Base-by-base conservation (phyloP, 177 flowering plant species). In the Vitis hybrid region DNA sequence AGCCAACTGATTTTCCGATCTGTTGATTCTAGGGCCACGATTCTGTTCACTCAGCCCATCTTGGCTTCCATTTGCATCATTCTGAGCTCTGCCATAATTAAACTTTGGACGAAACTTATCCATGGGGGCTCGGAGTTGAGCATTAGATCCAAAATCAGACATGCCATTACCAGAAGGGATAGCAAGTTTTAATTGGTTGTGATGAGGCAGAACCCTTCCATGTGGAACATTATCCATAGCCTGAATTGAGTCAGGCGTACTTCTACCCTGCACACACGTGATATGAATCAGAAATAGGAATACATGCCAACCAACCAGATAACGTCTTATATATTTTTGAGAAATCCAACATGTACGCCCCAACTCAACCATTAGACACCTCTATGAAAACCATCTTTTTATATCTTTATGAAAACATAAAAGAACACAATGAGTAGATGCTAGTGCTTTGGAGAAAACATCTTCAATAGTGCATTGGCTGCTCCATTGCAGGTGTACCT, bases 1-100 rank as follows among this genome's bases (percentile, higher is more conserved):
- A 71, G 77, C 71, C 74, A 85, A 63, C 62, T 83, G 89, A 75
- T 66, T 80, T 68, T 78, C 87, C 11, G 80, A 78, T 78, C 82
- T 85, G 72, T 75, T 84, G 56, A 80, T 81, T 79, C 87, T 80
- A 61, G 90, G 92, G 2, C 88, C 91, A 9, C 84, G 79, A 72
- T 86, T 87, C 73, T 93, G 95, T 67, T 91, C 97, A 67, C 74
- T 73, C 62, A 81, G 65, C 39, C 71, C 68, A 83, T 86, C 88
- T 52, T 80, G 53, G 52, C 51, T 76, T 54, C 74, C 85, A 79
- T 66, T 83, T 60, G 69, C 68, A 76, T 79, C 83, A 77, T 69
- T 76, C 20, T 63, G 34, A 63, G 56, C 72, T 65, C 82, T 82
- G 57, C 83, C 83, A 70, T 64, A 69, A 45, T 75, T 74, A 29